Evolutionary conservation across 805 yeast genomes (phyloP).

Genomic region (Barnettozyma sucrosica): DNA sequence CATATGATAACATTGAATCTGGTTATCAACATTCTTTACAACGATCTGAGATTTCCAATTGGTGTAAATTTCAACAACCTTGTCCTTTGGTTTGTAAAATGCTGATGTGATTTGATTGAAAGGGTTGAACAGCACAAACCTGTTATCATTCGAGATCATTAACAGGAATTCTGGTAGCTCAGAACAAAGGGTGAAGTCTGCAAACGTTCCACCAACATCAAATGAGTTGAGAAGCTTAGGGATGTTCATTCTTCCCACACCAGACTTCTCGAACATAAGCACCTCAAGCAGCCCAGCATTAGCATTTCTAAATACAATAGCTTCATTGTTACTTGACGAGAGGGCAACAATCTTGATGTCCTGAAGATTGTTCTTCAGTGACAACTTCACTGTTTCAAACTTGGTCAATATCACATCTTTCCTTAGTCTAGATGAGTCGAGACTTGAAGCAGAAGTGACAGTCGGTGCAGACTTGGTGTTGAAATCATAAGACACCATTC

Average conservation of each 20-base stretch:
- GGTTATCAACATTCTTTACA: slow-evolving; percentile 5
- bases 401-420: slow-evolving; percentile 71
- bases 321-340: slow-evolving; percentile 52
- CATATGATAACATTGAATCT: slow-evolving; percentile 29
- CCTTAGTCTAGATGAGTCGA: slow-evolving; percentile 33
- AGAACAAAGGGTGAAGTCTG: slow-evolving; percentile 33
- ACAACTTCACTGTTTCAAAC: slow-evolving; percentile 38
- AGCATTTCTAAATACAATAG: slow-evolving; percentile 48
- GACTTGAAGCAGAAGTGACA: slow-evolving; percentile 33
- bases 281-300: slow-evolving; percentile 39
- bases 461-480: slow-evolving; percentile 40
- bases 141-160: slow-evolving; percentile 32
- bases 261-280: slow-evolving; percentile 39
- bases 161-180: slow-evolving; percentile 40
- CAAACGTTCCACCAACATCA: slow-evolving; percentile 27
- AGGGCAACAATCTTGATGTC: slow-evolving; percentile 34
- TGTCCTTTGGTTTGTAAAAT: slow-evolving; percentile 15
- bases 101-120: slow-evolving; percentile 44
- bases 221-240: slow-evolving; percentile 31
- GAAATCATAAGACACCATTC: slow-evolving; percentile 39
- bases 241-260: slow-evolving; percentile 23
- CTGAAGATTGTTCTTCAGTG: slow-evolving; percentile 26
- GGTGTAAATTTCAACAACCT: slow-evolving; percentile 8
- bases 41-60: slow-evolving; percentile 16
- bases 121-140: slow-evolving; percentile 47